These are phyloP conservation scores for Lodderomyces pseudojiufengensis DNA, from an alignment of 1,139 yeast genomes.

Conservation along the genomic window DNA sequence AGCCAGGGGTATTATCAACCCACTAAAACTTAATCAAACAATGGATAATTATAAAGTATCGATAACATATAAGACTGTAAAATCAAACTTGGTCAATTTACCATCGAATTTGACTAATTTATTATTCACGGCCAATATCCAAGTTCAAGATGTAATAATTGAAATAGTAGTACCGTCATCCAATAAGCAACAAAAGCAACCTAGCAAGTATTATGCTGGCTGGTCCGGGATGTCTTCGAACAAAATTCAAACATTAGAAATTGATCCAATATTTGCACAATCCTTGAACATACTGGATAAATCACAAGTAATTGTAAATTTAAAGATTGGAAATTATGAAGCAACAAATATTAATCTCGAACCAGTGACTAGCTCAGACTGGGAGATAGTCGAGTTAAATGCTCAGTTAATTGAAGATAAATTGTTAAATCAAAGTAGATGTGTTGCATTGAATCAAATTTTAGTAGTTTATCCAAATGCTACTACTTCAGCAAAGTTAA, in stretches of 20 bases:
- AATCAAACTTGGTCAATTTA: slow-evolving; percentile 56
- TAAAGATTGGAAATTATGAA: slow-evolving; percentile 44
- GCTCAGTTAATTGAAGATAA: slow-evolving; percentile 74
- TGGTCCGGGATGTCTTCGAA: slow-evolving; percentile 71
- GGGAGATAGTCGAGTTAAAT: slow-evolving; percentile 88
- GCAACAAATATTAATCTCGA: slow-evolving; percentile 69
- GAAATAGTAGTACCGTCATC: slow-evolving; percentile 30
- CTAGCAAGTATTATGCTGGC: slow-evolving; percentile 50
- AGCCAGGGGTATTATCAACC: no score
- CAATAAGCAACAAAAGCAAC: slow-evolving; percentile 3
- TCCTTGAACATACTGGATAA: slow-evolving; percentile 50
- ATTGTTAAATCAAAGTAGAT: slow-evolving; percentile 75
- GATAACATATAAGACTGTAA: slow-evolving; percentile 30
- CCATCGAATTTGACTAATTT: slow-evolving; percentile 50
- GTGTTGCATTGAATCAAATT: slow-evolving; percentile 58
- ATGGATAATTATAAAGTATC: slow-evolving; percentile 41
- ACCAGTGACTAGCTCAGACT: slow-evolving; percentile 74
- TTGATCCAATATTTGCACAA: slow-evolving; percentile 40
- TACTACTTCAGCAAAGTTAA: slow-evolving; percentile 60
- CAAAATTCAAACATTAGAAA: slow-evolving; percentile 28
- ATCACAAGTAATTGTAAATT: slow-evolving; percentile 36
- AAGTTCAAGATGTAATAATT: slow-evolving; percentile 59
- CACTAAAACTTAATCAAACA: background rate
- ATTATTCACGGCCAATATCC: slow-evolving; percentile 51
- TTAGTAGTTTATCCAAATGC: slow-evolving; percentile 71